phyloP scores from a whole-genome alignment of 768 basidiomycete genomes.

The Strobilomyces echinocephalus region DNA sequence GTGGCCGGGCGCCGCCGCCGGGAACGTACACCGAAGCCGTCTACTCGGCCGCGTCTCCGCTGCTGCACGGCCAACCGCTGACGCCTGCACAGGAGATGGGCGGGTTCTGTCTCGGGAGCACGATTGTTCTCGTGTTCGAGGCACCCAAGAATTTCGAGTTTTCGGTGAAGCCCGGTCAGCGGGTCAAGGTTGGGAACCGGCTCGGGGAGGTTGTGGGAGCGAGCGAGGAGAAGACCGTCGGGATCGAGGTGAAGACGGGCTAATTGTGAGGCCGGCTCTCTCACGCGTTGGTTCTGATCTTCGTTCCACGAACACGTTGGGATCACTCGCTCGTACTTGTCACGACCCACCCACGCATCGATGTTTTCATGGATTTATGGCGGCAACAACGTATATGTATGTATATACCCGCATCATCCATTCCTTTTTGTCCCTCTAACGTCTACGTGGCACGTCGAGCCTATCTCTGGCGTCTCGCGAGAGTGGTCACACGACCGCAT shows the following conservation, averaged over 20 bases:
- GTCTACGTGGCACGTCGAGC: background rate
- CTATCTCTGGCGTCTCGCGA: background rate
- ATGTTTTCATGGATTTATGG: slow-evolving; percentile 5
- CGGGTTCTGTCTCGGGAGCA: slow-evolving; percentile 92
- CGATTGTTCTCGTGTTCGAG: slow-evolving; percentile 95
- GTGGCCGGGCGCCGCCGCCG: slow-evolving; percentile 62
- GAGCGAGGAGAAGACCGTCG: slow-evolving; percentile 19
- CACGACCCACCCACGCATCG: background rate
- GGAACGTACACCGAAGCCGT: slow-evolving; percentile 92
- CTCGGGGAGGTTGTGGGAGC: slow-evolving; percentile 52
- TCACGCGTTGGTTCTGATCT: too few species aligned
- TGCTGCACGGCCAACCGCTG: slow-evolving; percentile 87
- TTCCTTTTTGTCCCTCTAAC: background rate
- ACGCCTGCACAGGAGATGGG: slow-evolving; percentile 93
- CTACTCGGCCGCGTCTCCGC: slow-evolving; percentile 76
- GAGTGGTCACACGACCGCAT: background rate
- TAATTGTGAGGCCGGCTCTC: slow-evolving; percentile 11
- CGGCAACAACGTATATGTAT: background rate
- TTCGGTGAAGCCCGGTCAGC: slow-evolving; percentile 67
- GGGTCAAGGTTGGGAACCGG: slow-evolving; percentile 80
- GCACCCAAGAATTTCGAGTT: slow-evolving; percentile 85
- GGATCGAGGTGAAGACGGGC: slow-evolving; percentile 30
- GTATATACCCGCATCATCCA: slow-evolving; percentile 17
- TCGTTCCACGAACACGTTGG: background rate
- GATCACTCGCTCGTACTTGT: background rate